Conservation (phyloP, 306 rosid species). For the Glycyrrhiza uralensis region DNA sequence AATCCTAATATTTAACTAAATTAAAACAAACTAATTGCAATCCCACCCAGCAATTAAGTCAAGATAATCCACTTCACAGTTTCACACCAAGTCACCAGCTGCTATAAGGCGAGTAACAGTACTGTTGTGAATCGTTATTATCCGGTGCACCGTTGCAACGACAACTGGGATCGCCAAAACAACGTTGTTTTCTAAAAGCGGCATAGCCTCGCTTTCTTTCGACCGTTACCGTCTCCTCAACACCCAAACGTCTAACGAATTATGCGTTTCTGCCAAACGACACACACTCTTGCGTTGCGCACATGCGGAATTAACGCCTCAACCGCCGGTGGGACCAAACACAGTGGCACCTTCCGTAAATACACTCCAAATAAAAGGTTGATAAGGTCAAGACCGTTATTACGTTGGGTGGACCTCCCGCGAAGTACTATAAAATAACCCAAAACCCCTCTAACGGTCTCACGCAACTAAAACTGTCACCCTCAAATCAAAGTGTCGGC, state of each 20-base stretch:
- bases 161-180: not conserved
- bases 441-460: conserved; percentile 30
- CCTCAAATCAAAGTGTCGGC: conserved; percentile 45
- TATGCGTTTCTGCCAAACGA: not conserved
- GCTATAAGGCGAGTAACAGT: not conserved
- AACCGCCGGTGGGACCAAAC: conserved; percentile 50
- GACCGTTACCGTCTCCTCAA: conserved; percentile 14
- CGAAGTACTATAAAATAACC: conserved; percentile 4
- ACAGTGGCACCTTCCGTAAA: conserved; percentile 37
- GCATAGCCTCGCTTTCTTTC: not conserved
- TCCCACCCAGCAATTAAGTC: not conserved
- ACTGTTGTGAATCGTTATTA: not conserved
- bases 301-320: conserved; percentile 56
- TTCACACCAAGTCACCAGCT: conserved; percentile 4
- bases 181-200: conserved; percentile 22
- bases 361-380: conserved; percentile 9
- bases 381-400: not conserved
- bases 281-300: not conserved
- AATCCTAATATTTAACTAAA: not conserved
- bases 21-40: not conserved
- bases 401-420: not conserved
- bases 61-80: not conserved
- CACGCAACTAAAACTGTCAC: conserved; percentile 14
- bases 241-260: too few species aligned
- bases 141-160: not conserved